Evolutionary conservation across 352 stramenopile genomes (phyloP).

Genomic region (Globisporangium ultimum): DNA sequence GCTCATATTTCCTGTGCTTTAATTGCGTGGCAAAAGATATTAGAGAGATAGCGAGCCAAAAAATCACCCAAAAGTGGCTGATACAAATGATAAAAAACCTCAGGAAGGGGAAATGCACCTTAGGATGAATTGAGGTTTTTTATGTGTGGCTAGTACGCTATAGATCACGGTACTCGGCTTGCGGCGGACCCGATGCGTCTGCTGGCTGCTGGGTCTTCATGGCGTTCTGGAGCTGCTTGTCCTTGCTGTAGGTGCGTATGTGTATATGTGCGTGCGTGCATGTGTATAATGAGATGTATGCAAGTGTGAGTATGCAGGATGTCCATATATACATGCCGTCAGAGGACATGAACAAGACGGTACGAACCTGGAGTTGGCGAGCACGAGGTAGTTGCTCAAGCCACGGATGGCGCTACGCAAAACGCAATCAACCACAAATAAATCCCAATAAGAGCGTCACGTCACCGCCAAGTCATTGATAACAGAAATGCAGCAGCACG

Average conservation of each 20-base stretch:
- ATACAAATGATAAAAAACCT: background rate
- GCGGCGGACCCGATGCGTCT: slow-evolving; percentile 29
- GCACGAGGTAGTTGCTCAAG: slow-evolving; percentile 85
- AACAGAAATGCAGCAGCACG: slow-evolving; percentile 10
- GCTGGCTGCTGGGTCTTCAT: slow-evolving; percentile 59
- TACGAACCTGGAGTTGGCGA: slow-evolving; percentile 80
- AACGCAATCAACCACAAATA: slow-evolving; percentile 11
- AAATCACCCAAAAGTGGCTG: no score
- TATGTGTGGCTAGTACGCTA: slow-evolving; percentile 19
- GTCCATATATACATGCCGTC: no score
- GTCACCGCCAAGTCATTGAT: background rate
- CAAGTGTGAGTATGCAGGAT: background rate
- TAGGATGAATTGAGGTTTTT: background rate
- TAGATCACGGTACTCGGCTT: slow-evolving; percentile 80
- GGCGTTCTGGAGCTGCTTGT: slow-evolving; percentile 77
- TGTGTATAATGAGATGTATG: background rate
- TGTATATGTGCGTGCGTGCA: background rate
- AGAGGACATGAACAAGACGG: background rate
- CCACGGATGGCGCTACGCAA: slow-evolving; percentile 64
- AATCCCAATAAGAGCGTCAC: no score
- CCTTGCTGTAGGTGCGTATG: slow-evolving; percentile 49
- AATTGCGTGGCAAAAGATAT: no score
- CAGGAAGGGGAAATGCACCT: no score
- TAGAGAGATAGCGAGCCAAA: no score
- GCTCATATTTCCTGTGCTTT: slow-evolving; percentile 6